Base-by-base conservation (phyloP, 2,329 filamentous ascomycete genomes). In the Claviceps monticola region DNA sequence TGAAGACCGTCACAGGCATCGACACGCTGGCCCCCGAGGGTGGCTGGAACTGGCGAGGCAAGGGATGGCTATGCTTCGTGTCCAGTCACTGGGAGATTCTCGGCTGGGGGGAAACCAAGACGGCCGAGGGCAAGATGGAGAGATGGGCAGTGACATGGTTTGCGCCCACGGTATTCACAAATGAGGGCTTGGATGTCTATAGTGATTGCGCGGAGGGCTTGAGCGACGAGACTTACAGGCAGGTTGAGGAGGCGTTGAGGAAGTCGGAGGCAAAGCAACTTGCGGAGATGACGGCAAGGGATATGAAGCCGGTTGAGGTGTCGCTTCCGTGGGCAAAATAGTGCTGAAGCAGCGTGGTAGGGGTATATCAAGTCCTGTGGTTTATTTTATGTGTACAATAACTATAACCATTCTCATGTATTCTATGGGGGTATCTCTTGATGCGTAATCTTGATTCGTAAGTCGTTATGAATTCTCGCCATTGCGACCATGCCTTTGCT, bases 111-210 rank as follows among this genome's bases (percentile, higher is more conserved):
- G 76, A 83, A 62, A 63, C 65, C 21, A 59, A 62, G 37, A 58
- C 67, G 21, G 63, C 67, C 14, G 71, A 64, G 36, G 68, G 67
- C 1, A 63, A 60, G 8, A 64, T 59, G 47, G 77, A 80, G 65
- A 74, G 75, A 58, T 95, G 86, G 86, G 80, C 79, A 1, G 86
- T 95, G 14, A 94, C 86, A 4, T 91, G 84, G 74, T 95, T 95
- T 66, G 82, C 83, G 56, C 83, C 86, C 61, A 94, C 86, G 23
- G 58, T 90, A 45, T 94, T 95, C 59, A 93, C 88, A 6, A 84
- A 84, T 56, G 86, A 88, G 52, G 88, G 88, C 0, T 61, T 95
- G 34, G 88, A 95, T 67, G 67, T 94, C 9, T 93, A 91, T 65
- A 82, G 79, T 46, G 74, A 84, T 58, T 72, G 75, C 16, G 74